These are phyloP conservation scores for Sequoiadendron giganteum DNA, from an alignment of 75 land plant species.

Conservation along the genomic window DNA sequence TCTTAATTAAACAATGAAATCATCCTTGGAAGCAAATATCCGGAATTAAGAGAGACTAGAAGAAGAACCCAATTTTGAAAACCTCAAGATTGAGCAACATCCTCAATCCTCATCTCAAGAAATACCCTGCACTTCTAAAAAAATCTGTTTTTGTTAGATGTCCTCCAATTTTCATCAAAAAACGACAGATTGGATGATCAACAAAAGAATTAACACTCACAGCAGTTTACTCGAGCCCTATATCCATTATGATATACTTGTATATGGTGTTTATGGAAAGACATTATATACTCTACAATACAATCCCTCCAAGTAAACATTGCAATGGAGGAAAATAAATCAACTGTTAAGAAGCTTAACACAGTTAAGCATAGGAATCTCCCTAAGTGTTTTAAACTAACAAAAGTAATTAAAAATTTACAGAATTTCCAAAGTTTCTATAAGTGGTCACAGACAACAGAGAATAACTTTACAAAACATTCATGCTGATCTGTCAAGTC, in stretches of 20 bases:
- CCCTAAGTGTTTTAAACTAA: background rate
- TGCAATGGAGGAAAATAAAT: background rate
- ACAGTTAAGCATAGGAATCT: background rate
- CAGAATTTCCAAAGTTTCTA: background rate
- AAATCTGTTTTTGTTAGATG: background rate
- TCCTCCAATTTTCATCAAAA: constrained; percentile 9
- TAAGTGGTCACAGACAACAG: background rate
- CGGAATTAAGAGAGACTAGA: background rate
- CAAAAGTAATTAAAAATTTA: background rate
- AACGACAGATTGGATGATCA: background rate
- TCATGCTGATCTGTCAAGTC: constrained; percentile 15
- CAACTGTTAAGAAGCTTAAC: background rate
- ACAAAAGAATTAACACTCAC: background rate
- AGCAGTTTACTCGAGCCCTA: background rate
- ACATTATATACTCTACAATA: background rate
- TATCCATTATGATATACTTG: too few relatives aligned
- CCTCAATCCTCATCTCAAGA: constrained; percentile 9
- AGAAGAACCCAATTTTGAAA: constrained; percentile 5
- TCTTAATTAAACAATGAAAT: background rate
- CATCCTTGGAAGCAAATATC: background rate
- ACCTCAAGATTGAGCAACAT: background rate
- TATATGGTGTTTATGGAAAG: background rate
- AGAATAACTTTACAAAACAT: background rate
- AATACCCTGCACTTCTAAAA: constrained; percentile 1
- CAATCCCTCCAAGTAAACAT: background rate